Evolutionary conservation across 2,329 filamentous ascomycete species (phyloP), one percentile per base, ranked within the genome.

Genomic region (Podosphaera xanthii): DNA sequence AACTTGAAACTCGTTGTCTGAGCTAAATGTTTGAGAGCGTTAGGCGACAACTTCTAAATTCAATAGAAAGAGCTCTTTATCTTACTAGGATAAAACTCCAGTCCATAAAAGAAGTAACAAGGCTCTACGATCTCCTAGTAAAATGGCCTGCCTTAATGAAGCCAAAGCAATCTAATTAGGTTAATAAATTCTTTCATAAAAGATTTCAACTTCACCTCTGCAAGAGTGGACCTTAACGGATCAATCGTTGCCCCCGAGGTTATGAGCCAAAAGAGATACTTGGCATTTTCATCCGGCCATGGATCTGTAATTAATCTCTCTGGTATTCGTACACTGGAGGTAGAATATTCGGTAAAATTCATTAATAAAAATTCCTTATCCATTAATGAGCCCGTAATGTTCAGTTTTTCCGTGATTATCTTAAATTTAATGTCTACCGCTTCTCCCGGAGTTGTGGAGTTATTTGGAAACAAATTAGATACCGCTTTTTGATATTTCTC

Each of bases 221-320:
- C 67, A 59, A 59, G 63, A 4, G 64, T 68, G 3, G 66, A 67
- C 2, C 54, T 62, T 6, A 62, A 31, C 62, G 63, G 67, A 42
- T 66, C 61, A 50, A 70, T 62, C 38, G 38, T 46, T 30, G 64
- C 67, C 35, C 67, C 64, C 38, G 63, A 64, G 42, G 63, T 65
- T 9, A 64, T 60, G 8, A 69, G 55, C 65, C 67, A 68, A 58
- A 64, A 70, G 8, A 70, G 61, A 59, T 63, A 59, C 36, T 60
- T 61, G 5, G 66, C 55, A 40, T 61, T 60, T 0, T 64, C 63
- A 35, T 68, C 63, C 12, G 61, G 60, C 67, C 67, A 70, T 8
- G 67, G 67, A 9, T 67, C 66, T 7, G 59, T 57, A 6, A 70
- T 63, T n/a, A 69, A 61, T 35, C 61, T 64, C 30, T 64, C 52